These are phyloP conservation scores for Prunus armeniaca DNA, from an alignment of 306 rosid genomes.

Conservation along the genomic window DNA sequence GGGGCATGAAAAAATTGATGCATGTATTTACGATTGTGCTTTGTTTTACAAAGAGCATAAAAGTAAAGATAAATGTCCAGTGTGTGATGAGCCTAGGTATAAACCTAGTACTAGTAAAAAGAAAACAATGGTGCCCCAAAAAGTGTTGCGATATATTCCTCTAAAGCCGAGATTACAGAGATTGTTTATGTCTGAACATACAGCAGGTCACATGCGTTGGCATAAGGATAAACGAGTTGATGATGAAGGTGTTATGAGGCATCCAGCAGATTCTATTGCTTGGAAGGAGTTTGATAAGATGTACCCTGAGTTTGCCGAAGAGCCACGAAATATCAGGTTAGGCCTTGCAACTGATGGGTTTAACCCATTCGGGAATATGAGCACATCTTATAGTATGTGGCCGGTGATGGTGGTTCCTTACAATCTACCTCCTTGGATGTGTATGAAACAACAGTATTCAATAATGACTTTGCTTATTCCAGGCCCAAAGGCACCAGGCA, in stretches of 20 bases:
- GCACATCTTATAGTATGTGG: too few species aligned
- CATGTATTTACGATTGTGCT: neutral
- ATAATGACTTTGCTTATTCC: too few species aligned
- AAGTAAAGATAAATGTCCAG: neutral
- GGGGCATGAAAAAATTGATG: neutral
- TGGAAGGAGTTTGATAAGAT: neutral
- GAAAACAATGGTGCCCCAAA: neutral
- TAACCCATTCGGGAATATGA: neutral
- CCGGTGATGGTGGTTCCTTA: too few species aligned
- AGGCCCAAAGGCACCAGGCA: too few species aligned
- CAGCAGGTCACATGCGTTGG: neutral
- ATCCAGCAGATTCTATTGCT: neutral
- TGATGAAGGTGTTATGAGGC: neutral
- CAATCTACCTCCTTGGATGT: too few species aligned
- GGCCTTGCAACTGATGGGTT: neutral
- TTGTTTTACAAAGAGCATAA: conserved; percentile 1
- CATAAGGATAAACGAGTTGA: neutral
- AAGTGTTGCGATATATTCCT: neutral
- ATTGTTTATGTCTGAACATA: neutral
- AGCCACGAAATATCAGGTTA: neutral
- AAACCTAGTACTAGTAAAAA: too few species aligned
- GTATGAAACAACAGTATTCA: too few species aligned
- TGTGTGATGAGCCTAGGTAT: neutral
- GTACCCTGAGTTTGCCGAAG: neutral
- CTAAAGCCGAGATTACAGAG: neutral